A percentile compares a stretch with the other conserved stretches of the same genome.
phyloP scores from a whole-genome alignment of 306 rosid species.

The Vigna nakashimae region DNA sequence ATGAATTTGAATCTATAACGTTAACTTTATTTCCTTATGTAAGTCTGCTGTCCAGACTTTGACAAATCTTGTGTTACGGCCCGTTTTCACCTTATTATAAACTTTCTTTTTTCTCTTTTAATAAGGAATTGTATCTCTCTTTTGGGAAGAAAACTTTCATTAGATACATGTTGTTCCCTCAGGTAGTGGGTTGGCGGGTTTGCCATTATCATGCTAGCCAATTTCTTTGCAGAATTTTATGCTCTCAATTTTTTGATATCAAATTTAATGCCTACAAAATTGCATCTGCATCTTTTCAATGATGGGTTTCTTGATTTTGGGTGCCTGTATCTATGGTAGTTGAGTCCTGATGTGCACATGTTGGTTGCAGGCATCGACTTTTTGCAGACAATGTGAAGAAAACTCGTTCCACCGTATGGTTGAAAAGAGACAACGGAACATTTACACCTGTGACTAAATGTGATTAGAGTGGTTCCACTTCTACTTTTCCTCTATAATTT shows the following conservation, averaged over 20 bases:
- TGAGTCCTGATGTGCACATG: constrained; percentile 43
- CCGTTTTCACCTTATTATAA: too few relatives aligned
- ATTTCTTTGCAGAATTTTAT: constrained; percentile 9
- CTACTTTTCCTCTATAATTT: constrained; percentile 8
- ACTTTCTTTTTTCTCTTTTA: too few relatives aligned
- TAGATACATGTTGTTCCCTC: constrained; percentile 7
- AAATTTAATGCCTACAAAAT: constrained; percentile 15
- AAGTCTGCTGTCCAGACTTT: too few relatives aligned
- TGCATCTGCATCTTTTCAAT: constrained; percentile 29
- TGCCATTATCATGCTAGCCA: constrained; percentile 3
- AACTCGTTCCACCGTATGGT: constrained; percentile 87
- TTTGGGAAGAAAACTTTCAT: constrained; percentile 26
- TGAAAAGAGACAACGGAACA: constrained; percentile 74
- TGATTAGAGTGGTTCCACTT: constrained; percentile 33
- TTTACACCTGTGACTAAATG: constrained; percentile 64
- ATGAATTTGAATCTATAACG: constrained; percentile 9
- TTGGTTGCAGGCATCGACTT: constrained; percentile 68
- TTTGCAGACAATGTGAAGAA: constrained; percentile 79
- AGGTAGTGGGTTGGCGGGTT: constrained; percentile 13
- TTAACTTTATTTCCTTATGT: too few relatives aligned
- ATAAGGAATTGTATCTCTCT: neutral
- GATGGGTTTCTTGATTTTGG: constrained; percentile 15
- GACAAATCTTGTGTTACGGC: too few relatives aligned
- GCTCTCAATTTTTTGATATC: constrained; percentile 2
- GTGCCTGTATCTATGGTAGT: constrained; percentile 18